Percentiles rank a stretch among this genome's conserved stretches.
Conservation (phyloP, 2,329 filamentous ascomycete genomes). For the Colletotrichum coccodes region DNA sequence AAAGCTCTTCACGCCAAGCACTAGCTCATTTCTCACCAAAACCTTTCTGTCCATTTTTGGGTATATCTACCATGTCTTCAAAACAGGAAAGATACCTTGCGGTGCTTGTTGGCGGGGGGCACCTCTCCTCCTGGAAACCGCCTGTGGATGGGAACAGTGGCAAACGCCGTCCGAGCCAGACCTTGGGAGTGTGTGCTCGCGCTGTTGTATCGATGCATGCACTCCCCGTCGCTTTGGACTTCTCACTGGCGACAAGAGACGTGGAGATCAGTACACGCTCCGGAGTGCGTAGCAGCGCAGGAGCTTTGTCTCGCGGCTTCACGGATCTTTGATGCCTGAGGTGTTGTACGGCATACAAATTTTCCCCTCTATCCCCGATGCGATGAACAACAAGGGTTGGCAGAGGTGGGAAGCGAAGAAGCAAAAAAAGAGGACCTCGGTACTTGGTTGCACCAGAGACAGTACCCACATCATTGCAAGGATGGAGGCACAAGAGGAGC, state of each 20-base stretch:
- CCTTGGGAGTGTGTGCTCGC: not conserved
- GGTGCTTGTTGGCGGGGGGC: not conserved
- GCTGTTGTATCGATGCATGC: not conserved
- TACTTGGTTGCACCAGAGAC: constrained; percentile 31
- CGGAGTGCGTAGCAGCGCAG: not conserved
- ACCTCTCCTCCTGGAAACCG: not conserved
- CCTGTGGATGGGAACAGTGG: not conserved
- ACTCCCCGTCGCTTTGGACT: not conserved
- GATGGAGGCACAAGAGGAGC: constrained; percentile 16
- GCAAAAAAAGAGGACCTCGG: constrained; percentile 27
- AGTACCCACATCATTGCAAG: constrained; percentile 12
- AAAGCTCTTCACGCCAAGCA: constrained; percentile 15
- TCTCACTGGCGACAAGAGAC: not conserved
- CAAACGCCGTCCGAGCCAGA: not conserved
- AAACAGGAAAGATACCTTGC: not conserved
- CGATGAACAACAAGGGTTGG: constrained; percentile 7
- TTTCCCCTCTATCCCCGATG: constrained; percentile 7
- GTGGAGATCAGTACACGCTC: not conserved
- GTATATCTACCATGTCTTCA: not conserved
- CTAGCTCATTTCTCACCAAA: constrained; percentile 22
- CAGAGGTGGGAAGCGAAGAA: not conserved
- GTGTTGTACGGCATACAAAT: not conserved
- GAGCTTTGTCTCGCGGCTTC: constrained; percentile 25
- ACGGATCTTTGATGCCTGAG: constrained; percentile 17
- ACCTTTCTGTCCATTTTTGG: constrained; percentile 15